Evolutionary conservation across 1,284 basidiomycete genomes (phyloP), one percentile per base, ranked within the genome.

Genomic region (Ceratorhiza oryzae-sativae): DNA sequence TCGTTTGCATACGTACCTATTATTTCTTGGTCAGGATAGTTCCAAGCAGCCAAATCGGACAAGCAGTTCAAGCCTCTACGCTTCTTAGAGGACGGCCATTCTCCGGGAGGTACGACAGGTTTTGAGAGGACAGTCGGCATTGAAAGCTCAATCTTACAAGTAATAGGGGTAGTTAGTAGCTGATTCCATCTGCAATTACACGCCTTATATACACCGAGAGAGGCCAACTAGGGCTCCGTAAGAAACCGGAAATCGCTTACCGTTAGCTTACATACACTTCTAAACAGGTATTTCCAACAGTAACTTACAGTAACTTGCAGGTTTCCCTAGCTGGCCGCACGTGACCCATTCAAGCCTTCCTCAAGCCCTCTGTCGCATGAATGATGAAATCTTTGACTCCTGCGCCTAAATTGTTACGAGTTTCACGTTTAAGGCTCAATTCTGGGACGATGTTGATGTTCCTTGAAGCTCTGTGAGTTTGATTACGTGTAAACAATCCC

Each of bases 141-240:
- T n/a, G n/a, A n/a, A n/a, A n/a, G n/a, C n/a, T n/a, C n/a, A n/a
- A n/a, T n/a, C n/a, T n/a, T n/a, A n/a, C n/a, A n/a, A n/a, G n/a
- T n/a, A n/a, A n/a, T n/a, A n/a, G n/a, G n/a, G n/a, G n/a, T n/a
- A n/a, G n/a, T n/a, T n/a, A n/a, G n/a, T n/a, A n/a, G n/a, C n/a
- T n/a, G n/a, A n/a, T n/a, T n/a, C n/a, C n/a, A n/a, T n/a, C n/a
- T n/a, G n/a, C n/a, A n/a, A n/a, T n/a, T n/a, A n/a, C n/a, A n/a
- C n/a, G n/a, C n/a, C n/a, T n/a, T n/a, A n/a, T n/a, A n/a, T n/a
- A n/a, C n/a, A n/a, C n/a, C n/a, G n/a, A n/a, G n/a, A n/a, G n/a
- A n/a, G n/a, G n/a, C n/a, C n/a, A n/a, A n/a, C 45, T 42, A 62
- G 60, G 60, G 60, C 60, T 62, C 60, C 60, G 60, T 62, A 62